Evolutionary conservation across 1,284 basidiomycete genomes (phyloP).

Genomic region (Rhodotorula sp.): DNA sequence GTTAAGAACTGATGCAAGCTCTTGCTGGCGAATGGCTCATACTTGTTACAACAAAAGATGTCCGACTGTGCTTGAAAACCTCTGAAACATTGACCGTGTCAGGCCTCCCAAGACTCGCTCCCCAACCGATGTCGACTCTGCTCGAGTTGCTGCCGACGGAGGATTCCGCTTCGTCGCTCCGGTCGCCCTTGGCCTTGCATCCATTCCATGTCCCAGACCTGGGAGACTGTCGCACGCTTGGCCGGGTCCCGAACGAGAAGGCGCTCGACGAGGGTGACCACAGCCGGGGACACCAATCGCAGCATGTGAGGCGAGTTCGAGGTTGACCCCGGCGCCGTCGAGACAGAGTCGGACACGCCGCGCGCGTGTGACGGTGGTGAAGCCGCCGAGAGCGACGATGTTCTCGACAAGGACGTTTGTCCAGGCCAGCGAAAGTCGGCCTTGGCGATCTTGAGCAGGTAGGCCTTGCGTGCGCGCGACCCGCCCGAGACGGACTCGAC

Average conservation of each 20-base stretch:
- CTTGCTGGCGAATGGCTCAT: not conserved
- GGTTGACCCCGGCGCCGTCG: slow-evolving; percentile 46
- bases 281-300: slow-evolving; percentile 56
- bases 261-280: slow-evolving; percentile 59
- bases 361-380: not conserved
- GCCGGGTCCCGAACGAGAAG: slow-evolving; percentile 68
- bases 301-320: not conserved
- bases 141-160: not conserved
- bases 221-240: slow-evolving; percentile 59
- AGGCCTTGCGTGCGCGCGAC: slow-evolving; percentile 44
- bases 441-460: slow-evolving; percentile 71
- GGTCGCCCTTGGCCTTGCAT: slow-evolving; percentile 50
- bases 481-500: slow-evolving; percentile 48
- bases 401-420: not conserved
- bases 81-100: too few relatives aligned
- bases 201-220: slow-evolving; percentile 69
- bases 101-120: not conserved
- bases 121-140: not conserved
- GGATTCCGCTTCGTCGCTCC: not conserved
- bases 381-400: slow-evolving; percentile 3
- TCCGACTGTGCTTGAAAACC: too few relatives aligned
- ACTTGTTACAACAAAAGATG: not conserved
- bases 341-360: slow-evolving; percentile 59
- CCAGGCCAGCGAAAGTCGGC: slow-evolving; percentile 71
- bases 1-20: not conserved